Evolutionary conservation across 306 rosid species (phyloP), one percentile per base, ranked within the genome.

Genomic region (Pterocarpus santalinus): DNA sequence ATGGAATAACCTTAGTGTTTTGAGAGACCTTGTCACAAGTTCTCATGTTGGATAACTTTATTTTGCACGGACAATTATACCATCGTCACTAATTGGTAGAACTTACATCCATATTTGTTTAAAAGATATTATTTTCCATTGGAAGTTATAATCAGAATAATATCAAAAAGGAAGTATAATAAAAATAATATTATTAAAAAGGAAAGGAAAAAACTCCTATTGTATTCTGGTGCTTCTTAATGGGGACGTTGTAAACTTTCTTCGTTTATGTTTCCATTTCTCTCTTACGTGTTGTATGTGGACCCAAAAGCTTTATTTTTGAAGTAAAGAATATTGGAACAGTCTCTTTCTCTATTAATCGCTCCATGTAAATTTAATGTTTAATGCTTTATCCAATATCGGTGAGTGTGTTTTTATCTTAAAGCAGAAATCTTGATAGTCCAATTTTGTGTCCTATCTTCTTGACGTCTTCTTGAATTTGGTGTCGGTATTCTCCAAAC

Each of bases 401-500:
- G 43, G 33, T 53, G 68, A 53, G 33, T 53, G 72, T 30, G 14
- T 2, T 47, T 47, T 55, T 47, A 30, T 75, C 67, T 80, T 76
- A 76, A 69, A 83, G 78, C 22, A 85, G 77, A 87, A 91, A 94
- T 85, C 91, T 90, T 12, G 97, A 61, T 38, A 92, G 97, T 30
- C 98, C 98, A 51, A 90, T 62, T 87, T 94, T 94, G 85, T 79
- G 85, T 36, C 98, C 98, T 53, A 44, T 72, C 78, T 85, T 84
- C 82, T 89, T 87, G 81, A 94, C 92, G 82, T 94, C 98, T 28
- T 91, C 92, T 78, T 87, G 95, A 75, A 87, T 79, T 90, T 90
- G 93, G 51, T 38, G 85, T 77, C 97, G 79, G 83, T 94, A 94
- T 76, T 94, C 97, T 65, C 90, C 85, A 62, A 92, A 94, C 2